Conservation (phyloP, 176 grass and related monocot genomes). For the Tillandsia fasciculata region DNA sequence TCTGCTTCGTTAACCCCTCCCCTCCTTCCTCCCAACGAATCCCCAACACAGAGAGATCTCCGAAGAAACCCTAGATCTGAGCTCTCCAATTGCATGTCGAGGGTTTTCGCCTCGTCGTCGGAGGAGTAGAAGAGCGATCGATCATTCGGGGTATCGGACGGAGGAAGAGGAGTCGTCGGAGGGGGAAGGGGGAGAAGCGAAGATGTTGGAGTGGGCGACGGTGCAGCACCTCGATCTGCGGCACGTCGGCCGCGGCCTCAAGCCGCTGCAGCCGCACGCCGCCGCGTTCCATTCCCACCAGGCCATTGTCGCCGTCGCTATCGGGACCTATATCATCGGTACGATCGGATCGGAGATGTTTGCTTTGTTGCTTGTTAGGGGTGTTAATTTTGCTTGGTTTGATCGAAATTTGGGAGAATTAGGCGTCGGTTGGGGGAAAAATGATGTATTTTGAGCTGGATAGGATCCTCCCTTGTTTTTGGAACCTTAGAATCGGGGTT, state of each 20-base stretch:
- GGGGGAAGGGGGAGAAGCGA: background rate
- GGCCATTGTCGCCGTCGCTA: conserved; percentile 78
- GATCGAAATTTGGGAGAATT: background rate
- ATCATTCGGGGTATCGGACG: no score
- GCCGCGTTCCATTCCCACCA: conserved; percentile 68
- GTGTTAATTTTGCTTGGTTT: background rate
- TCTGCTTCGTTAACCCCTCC: no score
- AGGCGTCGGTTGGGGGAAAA: background rate
- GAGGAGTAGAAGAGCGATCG: no score
- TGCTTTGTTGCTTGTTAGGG: background rate
- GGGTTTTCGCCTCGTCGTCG: no score
- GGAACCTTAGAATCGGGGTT: background rate
- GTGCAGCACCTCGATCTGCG: conserved; percentile 95
- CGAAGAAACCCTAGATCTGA: no score
- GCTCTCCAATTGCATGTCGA: no score
- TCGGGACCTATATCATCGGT: conserved; percentile 84
- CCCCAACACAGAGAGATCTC: no score
- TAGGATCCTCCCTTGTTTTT: background rate
- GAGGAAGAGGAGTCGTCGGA: background rate
- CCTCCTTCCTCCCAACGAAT: no score
- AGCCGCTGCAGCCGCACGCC: conserved; percentile 81
- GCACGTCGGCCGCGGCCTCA: conserved; percentile 74
- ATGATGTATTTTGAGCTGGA: background rate
- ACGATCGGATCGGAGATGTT: conserved; percentile 1
- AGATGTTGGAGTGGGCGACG: conserved; percentile 72